Evolutionary conservation across 257 asterid species (phyloP), one percentile per base, ranked within the genome.

Genomic region (Verbena officinalis): DNA sequence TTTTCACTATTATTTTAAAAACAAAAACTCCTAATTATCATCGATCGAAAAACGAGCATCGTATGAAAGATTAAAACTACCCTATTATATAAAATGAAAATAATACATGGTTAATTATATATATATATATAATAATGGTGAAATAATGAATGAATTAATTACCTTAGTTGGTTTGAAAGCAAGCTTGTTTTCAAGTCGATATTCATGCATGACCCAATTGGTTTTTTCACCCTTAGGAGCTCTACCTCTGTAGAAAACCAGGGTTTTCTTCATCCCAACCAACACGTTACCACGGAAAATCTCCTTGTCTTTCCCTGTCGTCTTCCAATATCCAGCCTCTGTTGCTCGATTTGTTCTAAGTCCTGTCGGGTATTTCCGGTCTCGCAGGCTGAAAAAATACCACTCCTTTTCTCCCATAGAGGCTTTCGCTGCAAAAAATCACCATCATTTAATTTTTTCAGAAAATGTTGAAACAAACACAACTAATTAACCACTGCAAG

Each of bases 181-280:
- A 54, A 52, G 76, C 65, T 80, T 85, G 70, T 79, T 56, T 36
- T 85, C 77, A 0, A 81, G 80, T 14, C 97, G 79, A 56, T 90
- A 90, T 52, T 90, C 97, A 73, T 87, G 97, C 94, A 90, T 90
- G 15, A 90, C 95, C 97, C 97, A 87, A 21, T 90, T 90, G 36
- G 95, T 85, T 22, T 90, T 90, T 44, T 87, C 94, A 20, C 97
- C 97, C 69, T 90, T 90, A 7, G 97, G 97, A 77, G 97, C 97
- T 74, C 97, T 77, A 5, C 97, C 97, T 69, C 68, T 65, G 55
- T 90, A 90, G 77, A 90, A 90, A 3, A 90, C 97, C 0, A 90
- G 79, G 38, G 97, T 90, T 70, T 90, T 90, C 85, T 90, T 90
- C 95, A 90, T 87, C 0, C 97, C 97, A 13, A 87, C 87, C 71